Evolutionary conservation across 371 early-diverging fungal genomes (phyloP).

Genomic region (Zopfochytrium polystomum): DNA sequence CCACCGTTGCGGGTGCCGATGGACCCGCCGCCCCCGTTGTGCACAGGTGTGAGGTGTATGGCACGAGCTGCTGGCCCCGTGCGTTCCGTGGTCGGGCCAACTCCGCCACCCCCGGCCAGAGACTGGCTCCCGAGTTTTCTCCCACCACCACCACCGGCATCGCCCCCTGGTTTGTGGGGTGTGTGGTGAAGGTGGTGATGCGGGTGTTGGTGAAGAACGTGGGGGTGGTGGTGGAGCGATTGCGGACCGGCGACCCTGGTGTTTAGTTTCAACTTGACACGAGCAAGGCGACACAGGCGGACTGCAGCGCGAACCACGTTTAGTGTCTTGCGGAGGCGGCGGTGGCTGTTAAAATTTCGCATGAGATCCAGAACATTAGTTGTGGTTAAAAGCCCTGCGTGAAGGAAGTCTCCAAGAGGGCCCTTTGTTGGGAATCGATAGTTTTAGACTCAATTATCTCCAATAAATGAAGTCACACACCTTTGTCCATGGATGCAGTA

Average conservation of each 20-base stretch:
- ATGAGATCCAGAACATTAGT: constrained; percentile 43
- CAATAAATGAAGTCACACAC: constrained; percentile 8
- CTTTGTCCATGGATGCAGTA: constrained; percentile 40
- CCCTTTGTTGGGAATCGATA: neutral
- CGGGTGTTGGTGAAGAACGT: neutral
- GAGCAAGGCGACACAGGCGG: constrained; percentile 17
- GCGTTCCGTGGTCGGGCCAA: too few species aligned
- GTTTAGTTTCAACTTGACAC: neutral
- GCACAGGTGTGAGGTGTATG: too few species aligned
- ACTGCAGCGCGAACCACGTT: constrained; percentile 27
- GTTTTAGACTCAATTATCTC: neutral
- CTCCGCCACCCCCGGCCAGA: too few species aligned
- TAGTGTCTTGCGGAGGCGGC: constrained; percentile 27
- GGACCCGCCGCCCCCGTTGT: too few species aligned
- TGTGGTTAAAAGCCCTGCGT: constrained; percentile 4
- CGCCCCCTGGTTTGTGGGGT: too few species aligned
- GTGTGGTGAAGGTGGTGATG: too few species aligned
- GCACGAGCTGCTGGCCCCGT: too few species aligned
- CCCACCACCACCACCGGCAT: too few species aligned
- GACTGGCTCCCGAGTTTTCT: too few species aligned
- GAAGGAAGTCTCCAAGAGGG: neutral
- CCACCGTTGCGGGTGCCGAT: too few species aligned
- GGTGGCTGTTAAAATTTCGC: constrained; percentile 38
- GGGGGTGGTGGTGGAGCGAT: neutral
- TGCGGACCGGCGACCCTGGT: neutral